Percentiles rank a stretch among this genome's conserved stretches.
Evolutionary conservation across 208 protist genomes (phyloP).

Genomic region (Strigomonas galati): DNA sequence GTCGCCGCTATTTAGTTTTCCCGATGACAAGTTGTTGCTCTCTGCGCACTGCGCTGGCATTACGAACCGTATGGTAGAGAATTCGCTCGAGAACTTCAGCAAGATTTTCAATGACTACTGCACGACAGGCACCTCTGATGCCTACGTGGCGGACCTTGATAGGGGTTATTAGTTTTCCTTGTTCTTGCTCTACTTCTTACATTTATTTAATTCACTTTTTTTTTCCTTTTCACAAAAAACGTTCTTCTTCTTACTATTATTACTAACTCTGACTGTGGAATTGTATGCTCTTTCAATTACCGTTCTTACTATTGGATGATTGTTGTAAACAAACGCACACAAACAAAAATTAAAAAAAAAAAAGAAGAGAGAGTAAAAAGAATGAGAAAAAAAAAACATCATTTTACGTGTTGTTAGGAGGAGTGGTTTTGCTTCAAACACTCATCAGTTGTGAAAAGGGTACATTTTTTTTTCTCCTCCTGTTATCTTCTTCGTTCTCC

Average conservation of each 20-base stretch:
- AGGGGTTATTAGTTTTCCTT: conserved; percentile 31
- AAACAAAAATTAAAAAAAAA: no score
- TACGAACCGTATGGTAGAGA: conserved; percentile 23
- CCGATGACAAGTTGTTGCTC: conserved; percentile 67
- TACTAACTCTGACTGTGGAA: no score
- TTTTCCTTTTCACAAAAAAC: conserved; percentile 2
- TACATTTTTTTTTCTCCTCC: conserved; percentile 1
- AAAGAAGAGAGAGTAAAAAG: no score
- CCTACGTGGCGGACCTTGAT: conserved; percentile 30
- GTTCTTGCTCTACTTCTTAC: not conserved
- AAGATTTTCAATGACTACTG: conserved; percentile 19
- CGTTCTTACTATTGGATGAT: no score
- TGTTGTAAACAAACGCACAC: no score
- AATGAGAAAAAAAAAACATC: no score
- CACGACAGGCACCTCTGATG: conserved; percentile 8
- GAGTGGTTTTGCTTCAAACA: no score
- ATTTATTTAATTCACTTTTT: not conserved
- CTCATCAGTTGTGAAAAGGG: no score
- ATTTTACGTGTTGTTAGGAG: no score
- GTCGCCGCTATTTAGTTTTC: conserved; percentile 65
- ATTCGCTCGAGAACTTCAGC: conserved; percentile 27
- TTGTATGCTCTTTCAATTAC: no score
- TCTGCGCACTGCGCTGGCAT: conserved; percentile 59
- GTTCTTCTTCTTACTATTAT: no score
- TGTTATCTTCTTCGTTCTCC: conserved; percentile 13